phyloP scores from a whole-genome alignment of 2,329 filamentous ascomycete species.

The Xenoacremonium recifei region DNA sequence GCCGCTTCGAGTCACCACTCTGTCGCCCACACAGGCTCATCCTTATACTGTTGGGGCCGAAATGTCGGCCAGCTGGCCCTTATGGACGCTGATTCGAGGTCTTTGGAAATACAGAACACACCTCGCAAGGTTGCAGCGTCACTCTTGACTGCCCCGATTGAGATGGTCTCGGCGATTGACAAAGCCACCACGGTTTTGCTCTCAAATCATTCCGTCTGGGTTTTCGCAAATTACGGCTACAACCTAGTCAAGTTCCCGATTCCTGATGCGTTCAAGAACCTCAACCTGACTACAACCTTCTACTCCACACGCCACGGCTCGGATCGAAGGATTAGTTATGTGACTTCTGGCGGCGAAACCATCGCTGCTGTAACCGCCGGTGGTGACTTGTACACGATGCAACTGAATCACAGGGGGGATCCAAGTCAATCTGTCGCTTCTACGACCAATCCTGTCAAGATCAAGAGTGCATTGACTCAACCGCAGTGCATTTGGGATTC shows the following conservation, averaged over 20 bases:
- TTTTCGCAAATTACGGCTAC: constrained; percentile 95
- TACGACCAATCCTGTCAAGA: constrained; percentile 90
- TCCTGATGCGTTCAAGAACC: constrained; percentile 67
- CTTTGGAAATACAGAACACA: constrained; percentile 75
- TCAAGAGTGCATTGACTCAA: constrained; percentile 74
- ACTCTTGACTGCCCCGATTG: constrained; percentile 64
- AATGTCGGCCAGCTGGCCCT: constrained; percentile 92
- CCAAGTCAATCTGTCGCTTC: constrained; percentile 61
- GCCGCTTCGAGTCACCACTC: constrained; percentile 92
- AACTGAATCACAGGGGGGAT: constrained; percentile 68
- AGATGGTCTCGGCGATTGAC: constrained; percentile 83
- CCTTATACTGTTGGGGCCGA: constrained; percentile 91
- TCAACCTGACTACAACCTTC: constrained; percentile 65
- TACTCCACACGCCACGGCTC: constrained; percentile 49
- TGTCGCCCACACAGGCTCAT: constrained; percentile 77
- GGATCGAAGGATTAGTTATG: constrained; percentile 70
- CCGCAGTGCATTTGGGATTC: constrained; percentile 87
- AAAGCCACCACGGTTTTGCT: constrained; percentile 83
- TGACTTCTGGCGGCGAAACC: constrained; percentile 84
- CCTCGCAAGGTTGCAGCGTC: constrained; percentile 89
- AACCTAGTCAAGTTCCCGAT: constrained; percentile 84
- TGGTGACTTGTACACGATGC: constrained; percentile 86
- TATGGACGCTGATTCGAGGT: constrained; percentile 92
- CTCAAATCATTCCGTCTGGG: constrained; percentile 83
- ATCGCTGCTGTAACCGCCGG: constrained; percentile 83